Conservation (phyloP, 2,329 filamentous ascomycete species). For the Trichoderma atroviride region DNA sequence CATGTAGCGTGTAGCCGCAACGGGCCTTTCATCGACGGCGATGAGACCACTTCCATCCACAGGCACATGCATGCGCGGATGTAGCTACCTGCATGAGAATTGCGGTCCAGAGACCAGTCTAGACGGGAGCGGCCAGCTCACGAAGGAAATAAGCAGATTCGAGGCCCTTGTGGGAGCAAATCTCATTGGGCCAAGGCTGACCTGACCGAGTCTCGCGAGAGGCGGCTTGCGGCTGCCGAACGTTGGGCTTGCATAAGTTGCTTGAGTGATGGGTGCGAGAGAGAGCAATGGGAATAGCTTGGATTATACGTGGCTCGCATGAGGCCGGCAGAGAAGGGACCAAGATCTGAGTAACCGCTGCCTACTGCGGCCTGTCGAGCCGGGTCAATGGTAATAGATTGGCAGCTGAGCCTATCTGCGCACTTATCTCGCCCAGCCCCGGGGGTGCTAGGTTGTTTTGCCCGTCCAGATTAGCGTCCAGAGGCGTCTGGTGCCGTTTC, state of each 20-base stretch:
- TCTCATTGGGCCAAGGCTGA: constrained; percentile 6
- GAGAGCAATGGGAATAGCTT: not conserved
- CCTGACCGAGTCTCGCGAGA: not conserved
- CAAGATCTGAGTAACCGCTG: constrained; percentile 29
- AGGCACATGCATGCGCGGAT: constrained; percentile 1
- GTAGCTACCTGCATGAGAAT: constrained; percentile 3
- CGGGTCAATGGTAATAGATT: constrained; percentile 27
- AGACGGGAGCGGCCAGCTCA: constrained; percentile 12
- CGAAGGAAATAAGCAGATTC: constrained; percentile 8
- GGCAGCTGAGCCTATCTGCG: constrained; percentile 3
- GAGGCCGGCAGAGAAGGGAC: constrained; percentile 26
- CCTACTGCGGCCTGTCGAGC: not conserved
- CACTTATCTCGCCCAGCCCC: constrained; percentile 1
- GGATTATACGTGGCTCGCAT: constrained; percentile 15
- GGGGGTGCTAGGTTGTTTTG: not conserved
- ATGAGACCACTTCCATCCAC: not conserved
- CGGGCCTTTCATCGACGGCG: not conserved
- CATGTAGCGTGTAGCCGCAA: not conserved
- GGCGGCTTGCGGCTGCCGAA: constrained; percentile 1
- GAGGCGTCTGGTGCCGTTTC: not conserved
- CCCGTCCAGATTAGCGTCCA: constrained; percentile 27
- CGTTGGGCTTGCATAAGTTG: constrained; percentile 8
- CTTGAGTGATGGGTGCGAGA: not conserved
- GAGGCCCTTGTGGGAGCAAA: not conserved
- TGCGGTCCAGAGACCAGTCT: constrained; percentile 14